Evolutionary conservation across 306 rosid genomes (phyloP), one percentile per base, ranked within the genome.

Genomic region (Gleditsia sinensis): DNA sequence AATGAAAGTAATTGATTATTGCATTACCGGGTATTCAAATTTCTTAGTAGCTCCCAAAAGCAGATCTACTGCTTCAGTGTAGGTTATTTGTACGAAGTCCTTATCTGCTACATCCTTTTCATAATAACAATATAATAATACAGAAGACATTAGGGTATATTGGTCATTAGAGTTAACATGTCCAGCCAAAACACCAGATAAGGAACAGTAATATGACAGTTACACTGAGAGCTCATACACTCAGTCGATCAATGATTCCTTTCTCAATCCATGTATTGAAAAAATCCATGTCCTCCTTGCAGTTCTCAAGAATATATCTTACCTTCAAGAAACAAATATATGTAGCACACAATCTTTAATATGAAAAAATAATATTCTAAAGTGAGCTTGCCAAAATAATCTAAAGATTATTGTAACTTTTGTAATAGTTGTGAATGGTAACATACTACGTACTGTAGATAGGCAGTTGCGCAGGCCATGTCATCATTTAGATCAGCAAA

Each of bases 401-500:
- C 53, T 64, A 54, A 65, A 34, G 66, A 53, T 9, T 24, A 32
- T 39, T 53, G 21, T 33, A 43, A 87, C 57, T 80, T 55, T n/a
- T 51, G 55, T 62, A 72, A 55, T 57, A 78, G 82, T 34, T 62
- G 69, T 64, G 81, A 73, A 81, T 79, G 82, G 80, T 66, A 84
- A 87, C 97, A 69, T 94, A 94, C 98, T 84, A 94, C 97, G 9
- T 84, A 94, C 90, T 91, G 97, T 80, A 91, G 96, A 91, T 91
- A 94, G 79, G 98, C 93, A 86, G 97, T 85, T 75, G 97, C 98
- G 81, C 97, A 94, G 72, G 97, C 92, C 97, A 91, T 91, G 87
- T 94, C 97, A 59, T 94, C 98, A 61, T 90, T 72, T 56, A 94
- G 92, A 84, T 94, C 97, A 77, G 98, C 97, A 83, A 94, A 94